Conservation (phyloP, 305 asterid species). For the Plantago lanceolata region DNA sequence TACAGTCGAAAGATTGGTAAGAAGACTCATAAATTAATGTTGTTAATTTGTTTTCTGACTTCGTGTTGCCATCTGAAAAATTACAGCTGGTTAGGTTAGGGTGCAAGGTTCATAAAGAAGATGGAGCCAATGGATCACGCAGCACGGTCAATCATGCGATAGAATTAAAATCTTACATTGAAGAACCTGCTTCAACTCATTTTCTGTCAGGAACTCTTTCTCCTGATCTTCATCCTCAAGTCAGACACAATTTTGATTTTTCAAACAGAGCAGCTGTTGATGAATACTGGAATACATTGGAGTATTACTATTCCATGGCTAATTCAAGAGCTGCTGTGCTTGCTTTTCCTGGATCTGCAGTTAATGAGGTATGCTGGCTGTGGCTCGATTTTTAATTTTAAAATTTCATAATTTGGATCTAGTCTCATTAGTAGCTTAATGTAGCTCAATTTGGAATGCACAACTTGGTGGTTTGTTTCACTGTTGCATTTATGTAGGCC, state of each 20-base stretch:
- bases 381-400: conserved; percentile 9
- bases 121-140: conserved; percentile 42
- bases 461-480: too few species aligned
- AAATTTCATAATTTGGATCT: too few species aligned
- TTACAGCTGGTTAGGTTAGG: conserved; percentile 83
- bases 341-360: conserved; percentile 94
- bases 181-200: conserved; percentile 67
- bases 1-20: background rate
- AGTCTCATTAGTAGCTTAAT: background rate
- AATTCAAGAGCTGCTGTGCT: conserved; percentile 74
- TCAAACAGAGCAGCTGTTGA: conserved; percentile 69
- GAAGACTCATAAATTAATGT: conserved; percentile 1
- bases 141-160: conserved; percentile 67
- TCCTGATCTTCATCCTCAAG: conserved; percentile 86
- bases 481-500: too few species aligned
- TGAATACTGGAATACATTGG: conserved; percentile 91
- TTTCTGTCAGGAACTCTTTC: conserved; percentile 43
- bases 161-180: conserved; percentile 89
- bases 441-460: too few species aligned
- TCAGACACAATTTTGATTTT: conserved; percentile 91
- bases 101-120: conserved; percentile 52
- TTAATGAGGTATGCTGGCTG: conserved; percentile 60
- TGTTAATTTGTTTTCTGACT: conserved; percentile 23
- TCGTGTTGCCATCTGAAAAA: conserved; percentile 28
- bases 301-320: conserved; percentile 78